These are phyloP conservation scores for Nigrospora osmanthi DNA, from an alignment of 2,329 filamentous ascomycete genomes.

Conservation along the genomic window DNA sequence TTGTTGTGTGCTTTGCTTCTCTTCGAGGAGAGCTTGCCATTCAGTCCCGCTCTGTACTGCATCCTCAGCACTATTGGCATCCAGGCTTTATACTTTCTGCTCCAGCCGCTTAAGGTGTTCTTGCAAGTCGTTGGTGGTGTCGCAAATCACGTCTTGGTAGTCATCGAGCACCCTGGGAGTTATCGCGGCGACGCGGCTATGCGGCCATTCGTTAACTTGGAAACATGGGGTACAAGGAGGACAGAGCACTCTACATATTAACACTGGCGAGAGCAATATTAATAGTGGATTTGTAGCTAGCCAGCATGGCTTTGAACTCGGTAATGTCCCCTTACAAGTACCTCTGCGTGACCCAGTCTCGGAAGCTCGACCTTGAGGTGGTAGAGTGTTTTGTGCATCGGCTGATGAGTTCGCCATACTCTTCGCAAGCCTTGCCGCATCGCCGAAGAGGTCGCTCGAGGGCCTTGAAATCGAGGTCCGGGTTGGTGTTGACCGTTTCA, in stretches of 20 bases:
- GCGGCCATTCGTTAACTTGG: background rate
- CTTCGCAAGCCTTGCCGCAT: constrained; percentile 4
- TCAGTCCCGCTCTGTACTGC: background rate
- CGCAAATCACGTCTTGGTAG: constrained; percentile 5
- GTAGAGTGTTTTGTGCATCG: constrained; percentile 3
- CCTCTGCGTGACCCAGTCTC: constrained; percentile 4
- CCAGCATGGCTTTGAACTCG: constrained; percentile 3
- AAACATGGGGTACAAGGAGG: background rate
- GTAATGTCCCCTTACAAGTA: constrained; percentile 4
- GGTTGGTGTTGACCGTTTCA: constrained; percentile 1
- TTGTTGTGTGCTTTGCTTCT: constrained; percentile 6
- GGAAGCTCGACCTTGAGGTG: constrained; percentile 2
- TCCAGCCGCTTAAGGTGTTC: constrained; percentile 2
- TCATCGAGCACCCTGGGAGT: constrained; percentile 4
- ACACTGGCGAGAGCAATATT: constrained; percentile 4
- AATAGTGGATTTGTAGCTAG: constrained; percentile 5
- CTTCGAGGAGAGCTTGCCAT: constrained; percentile 3
- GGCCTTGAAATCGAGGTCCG: background rate
- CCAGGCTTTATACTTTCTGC: constrained; percentile 3
- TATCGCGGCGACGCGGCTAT: constrained; percentile 1
- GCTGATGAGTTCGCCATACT: constrained; percentile 1
- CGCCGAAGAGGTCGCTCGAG: constrained; percentile 2
- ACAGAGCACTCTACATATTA: constrained; percentile 2
- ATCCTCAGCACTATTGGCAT: background rate
- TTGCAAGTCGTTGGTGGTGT: constrained; percentile 2